These are phyloP conservation scores for Corinectria fuckeliana DNA, from an alignment of 2,329 filamentous ascomycete species.

Conservation along the genomic window DNA sequence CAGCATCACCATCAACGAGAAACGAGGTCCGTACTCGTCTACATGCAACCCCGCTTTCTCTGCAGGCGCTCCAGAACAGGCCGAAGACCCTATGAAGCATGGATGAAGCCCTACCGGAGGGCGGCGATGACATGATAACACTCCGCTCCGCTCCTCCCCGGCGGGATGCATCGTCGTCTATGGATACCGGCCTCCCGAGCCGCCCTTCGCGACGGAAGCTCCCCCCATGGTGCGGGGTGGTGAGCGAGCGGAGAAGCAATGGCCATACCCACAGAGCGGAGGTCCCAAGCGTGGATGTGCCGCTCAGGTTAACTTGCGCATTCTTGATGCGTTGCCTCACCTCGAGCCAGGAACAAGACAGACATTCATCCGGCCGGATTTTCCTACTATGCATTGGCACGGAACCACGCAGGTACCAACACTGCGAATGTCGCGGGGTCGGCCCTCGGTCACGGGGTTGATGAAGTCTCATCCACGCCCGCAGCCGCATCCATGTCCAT, in stretches of 20 bases:
- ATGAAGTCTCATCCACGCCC: slow-evolving; percentile 15
- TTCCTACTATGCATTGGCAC: slow-evolving; percentile 29
- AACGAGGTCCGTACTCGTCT: slow-evolving; percentile 6
- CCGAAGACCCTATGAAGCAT: not conserved
- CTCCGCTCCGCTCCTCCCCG: slow-evolving; percentile 18
- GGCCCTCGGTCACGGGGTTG: slow-evolving; percentile 7
- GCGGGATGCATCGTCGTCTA: slow-evolving; percentile 6
- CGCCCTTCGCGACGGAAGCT: slow-evolving; percentile 32
- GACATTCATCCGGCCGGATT: slow-evolving; percentile 2
- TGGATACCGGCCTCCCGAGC: slow-evolving; percentile 20
- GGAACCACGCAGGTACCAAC: slow-evolving; percentile 38
- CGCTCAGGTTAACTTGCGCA: not conserved
- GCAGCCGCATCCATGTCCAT: slow-evolving; percentile 4
- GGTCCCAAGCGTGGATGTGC: not conserved
- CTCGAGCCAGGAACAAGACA: slow-evolving; percentile 2
- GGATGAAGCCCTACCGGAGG: slow-evolving; percentile 1
- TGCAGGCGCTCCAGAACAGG: not conserved
- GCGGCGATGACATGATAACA: slow-evolving; percentile 8
- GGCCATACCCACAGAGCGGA: not conserved
- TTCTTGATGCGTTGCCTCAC: not conserved
- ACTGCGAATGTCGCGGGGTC: slow-evolving; percentile 15
- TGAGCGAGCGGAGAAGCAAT: not conserved
- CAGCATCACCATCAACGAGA: too few species aligned
- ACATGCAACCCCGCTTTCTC: slow-evolving; percentile 14
- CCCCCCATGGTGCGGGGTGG: slow-evolving; percentile 9